Base-by-base conservation (phyloP, 2,329 filamentous ascomycete genomes). In the Monilinia polystroma region DNA sequence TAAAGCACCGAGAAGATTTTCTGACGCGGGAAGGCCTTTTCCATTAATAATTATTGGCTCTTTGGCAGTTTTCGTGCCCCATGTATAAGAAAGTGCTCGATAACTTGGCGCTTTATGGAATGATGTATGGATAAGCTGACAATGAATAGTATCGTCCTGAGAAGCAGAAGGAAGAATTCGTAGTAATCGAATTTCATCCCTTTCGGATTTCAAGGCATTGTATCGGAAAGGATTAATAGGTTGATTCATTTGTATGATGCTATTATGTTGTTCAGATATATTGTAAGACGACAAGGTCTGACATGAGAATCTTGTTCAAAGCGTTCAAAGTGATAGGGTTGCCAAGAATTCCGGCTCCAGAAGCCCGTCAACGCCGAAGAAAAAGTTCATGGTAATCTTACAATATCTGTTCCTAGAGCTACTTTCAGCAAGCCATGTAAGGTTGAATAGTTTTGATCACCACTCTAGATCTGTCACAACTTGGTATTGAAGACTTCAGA, bases 41-140 rank as follows among this genome's bases (percentile, higher is more conserved):
- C 38, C 20, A 29, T 71, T 68, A 23, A 73, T 45, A n/a, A 57
- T 16, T 20, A 74, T 68, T n/a, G 26, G 32, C 29, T 64, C 59
- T 0, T 66, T 64, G 5, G 26, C n/a, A 11, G 14, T 16, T 23
- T 52, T 23, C 23, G 66, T 56, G 4, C 71, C 73, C 73, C 73
- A 75, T 6, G 70, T 62, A 56, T 74, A 75, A 6, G 73, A 74
- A 23, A 75, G 71, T 14, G 72, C 72, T 35, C 66, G 55, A 51
- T 75, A 73, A 18, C 67, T 67, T 8, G 72, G 71, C 23, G 72
- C 71, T 32, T 63, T 35, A 2, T 68, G 55, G 10, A 73, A 67
- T 23, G 63, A 66, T 41, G 70, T 70, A 62, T 70, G 68, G 35
- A 73, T 69, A 5, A 73, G 54, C 26, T 64, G 62, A 60, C 70